phyloP scores from a whole-genome alignment of 2,329 filamentous ascomycete species.

The Penicillium vulpinum region DNA sequence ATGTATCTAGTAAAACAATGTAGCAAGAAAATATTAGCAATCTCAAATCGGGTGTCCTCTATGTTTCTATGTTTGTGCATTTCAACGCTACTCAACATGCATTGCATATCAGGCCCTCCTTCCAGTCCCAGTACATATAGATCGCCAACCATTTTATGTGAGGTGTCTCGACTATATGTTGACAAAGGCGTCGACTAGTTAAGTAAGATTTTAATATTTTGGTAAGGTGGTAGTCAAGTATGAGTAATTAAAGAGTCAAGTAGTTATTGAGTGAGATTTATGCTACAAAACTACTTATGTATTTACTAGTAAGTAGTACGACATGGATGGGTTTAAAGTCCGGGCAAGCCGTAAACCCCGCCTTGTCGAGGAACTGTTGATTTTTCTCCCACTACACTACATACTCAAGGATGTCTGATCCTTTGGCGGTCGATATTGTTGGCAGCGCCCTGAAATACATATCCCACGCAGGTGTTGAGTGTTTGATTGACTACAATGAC shows the following conservation, averaged over 20 bases:
- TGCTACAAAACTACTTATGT: neutral
- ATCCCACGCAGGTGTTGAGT: conserved; percentile 11
- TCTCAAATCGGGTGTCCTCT: neutral
- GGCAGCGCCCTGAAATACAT: conserved; percentile 22
- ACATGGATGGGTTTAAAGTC: neutral
- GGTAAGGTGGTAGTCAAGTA: neutral
- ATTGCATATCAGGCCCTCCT: neutral
- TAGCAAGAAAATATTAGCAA: neutral
- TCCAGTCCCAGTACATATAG: neutral
- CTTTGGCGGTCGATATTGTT: conserved; percentile 6
- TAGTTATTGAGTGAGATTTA: neutral
- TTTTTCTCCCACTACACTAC: neutral
- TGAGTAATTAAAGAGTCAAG: no score
- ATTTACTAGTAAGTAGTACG: neutral
- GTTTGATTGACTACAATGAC: conserved; percentile 20
- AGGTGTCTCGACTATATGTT: neutral
- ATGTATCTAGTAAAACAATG: neutral
- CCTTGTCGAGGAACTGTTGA: neutral
- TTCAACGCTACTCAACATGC: neutral
- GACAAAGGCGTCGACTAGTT: neutral
- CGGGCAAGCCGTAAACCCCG: conserved; percentile 1
- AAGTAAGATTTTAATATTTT: neutral
- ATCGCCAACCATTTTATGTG: neutral
- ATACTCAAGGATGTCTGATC: neutral
- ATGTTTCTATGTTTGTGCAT: neutral